Conservation (phyloP, 2,329 filamentous ascomycete species). For the Fusarium proliferatum region DNA sequence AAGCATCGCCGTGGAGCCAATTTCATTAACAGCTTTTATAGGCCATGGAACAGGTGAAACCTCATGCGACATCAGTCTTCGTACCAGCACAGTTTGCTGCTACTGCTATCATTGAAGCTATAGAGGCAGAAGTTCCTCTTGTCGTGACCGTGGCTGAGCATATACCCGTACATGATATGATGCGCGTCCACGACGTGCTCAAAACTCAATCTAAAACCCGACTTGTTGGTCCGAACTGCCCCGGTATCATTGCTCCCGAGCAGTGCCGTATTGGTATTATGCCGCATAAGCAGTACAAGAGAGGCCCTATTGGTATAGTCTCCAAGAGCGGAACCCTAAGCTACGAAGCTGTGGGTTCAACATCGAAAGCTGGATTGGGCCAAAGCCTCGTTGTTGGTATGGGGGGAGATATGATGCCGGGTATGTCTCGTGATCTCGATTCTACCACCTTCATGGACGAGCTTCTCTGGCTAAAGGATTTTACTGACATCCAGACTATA, state of each 20-base stretch:
- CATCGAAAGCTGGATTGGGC: slow-evolving; percentile 76
- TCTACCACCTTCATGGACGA: no score
- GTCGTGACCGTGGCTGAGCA: slow-evolving; percentile 85
- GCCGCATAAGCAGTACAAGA: slow-evolving; percentile 55
- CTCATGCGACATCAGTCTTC: slow-evolving; percentile 79
- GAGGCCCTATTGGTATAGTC: slow-evolving; percentile 77
- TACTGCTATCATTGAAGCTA: slow-evolving; percentile 76
- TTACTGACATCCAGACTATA: not conserved
- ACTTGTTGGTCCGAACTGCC: slow-evolving; percentile 82
- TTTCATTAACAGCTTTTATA: not conserved
- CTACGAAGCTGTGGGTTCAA: slow-evolving; percentile 81
- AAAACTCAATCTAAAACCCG: slow-evolving; percentile 77
- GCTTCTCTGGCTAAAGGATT: no score
- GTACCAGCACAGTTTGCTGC: slow-evolving; percentile 75
- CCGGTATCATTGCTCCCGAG: slow-evolving; percentile 80
- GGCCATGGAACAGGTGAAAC: slow-evolving; percentile 53
- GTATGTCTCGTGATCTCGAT: slow-evolving; percentile 45
- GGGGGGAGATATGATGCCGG: slow-evolving; percentile 79
- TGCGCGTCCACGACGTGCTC: slow-evolving; percentile 76
- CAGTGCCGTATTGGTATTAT: slow-evolving; percentile 66
- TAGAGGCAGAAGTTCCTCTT: slow-evolving; percentile 81
- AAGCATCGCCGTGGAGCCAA: not conserved
- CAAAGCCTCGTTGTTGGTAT: slow-evolving; percentile 83
- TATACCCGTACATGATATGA: slow-evolving; percentile 81
- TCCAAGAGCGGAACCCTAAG: slow-evolving; percentile 84